Base-by-base conservation (phyloP, 164 flowering plant genomes). In the Aristolochia californica region DNA sequence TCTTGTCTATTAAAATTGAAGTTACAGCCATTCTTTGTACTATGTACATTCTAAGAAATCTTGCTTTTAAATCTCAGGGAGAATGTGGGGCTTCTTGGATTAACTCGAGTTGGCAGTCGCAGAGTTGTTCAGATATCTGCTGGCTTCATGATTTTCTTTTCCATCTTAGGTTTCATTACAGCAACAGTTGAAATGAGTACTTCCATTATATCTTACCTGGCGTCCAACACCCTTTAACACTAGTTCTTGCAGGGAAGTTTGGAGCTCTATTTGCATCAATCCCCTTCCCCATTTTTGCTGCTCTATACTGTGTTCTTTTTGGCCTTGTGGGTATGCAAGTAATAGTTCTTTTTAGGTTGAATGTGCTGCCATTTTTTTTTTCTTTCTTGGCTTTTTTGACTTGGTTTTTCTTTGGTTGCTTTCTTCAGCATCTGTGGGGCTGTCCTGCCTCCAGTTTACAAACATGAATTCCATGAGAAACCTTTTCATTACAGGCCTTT, bases 181-280 rank as follows among this genome's bases (percentile, higher is more conserved):
- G 15, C 26, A 65, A 53, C 25, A 2, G 21, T 15, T 15, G 22
- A 4, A n/a, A 13, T 27, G 12, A 16, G 3, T 22, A 24, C 48
- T 27, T 52, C 13, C 27, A 38, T 34, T 38, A 10, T 18, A 13
- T 51, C 52, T 48, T 27, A 14, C 16, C 20, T 45, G 18, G 16
- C 14, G 20, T 14, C n/a, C 14, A 18, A 27, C 34, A 10, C 5
- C 43, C 40, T 26, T 26, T 38, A 64, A 4, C 26, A n/a, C 45
- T 20, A 49, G 12, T 64, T 54, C 49, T 58, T 71, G 71, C 85
- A 94, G 99, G 99, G 53, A 94, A 94, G 77, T 94, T 90, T 72
- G 99, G 99, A 62, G 99, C 99, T 56, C 87, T 94, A 4, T 94
- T 94, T 70, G 99, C 99, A 55, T 88, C 99, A 8, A 94, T 94